Evolutionary conservation across 2,329 filamentous ascomycete species (phyloP), one percentile per base, ranked within the genome.

Genomic region (Alternaria consortialis): DNA sequence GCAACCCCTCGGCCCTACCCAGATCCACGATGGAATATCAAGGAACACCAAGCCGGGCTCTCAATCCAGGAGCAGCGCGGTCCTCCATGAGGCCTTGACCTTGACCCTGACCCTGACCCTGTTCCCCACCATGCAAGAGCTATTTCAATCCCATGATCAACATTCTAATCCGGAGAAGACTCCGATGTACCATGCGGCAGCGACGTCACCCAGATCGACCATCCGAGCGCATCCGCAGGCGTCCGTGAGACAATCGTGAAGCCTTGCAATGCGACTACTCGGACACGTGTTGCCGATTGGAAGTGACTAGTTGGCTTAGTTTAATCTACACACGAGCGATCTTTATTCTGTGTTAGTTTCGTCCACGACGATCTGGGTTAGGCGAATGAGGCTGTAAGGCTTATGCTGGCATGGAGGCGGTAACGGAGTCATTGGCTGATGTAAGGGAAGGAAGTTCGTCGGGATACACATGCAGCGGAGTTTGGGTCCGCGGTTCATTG

Each of bases 21-120:
- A 50, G 15, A 50, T 17, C 23, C 32, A 50, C 32, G 23, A 50
- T 36, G 46, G 5, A 50, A 50, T 32, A 36, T 50, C 12, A 50
- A 50, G 6, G 11, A 29, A 46, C 3, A 23, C 15, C 31, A 37
- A 42, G 39, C 39, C 39, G 12, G 23, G 13, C 20, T 50, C 32
- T 50, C 32, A 37, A 50, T 37, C 46, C 46, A 50, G 46, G 46
- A 50, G 36, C 46, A 50, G 32, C 46, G 34, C 20, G 34, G 13
- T 17, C 46, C 13, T 34, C 46, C 31, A 23, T 34, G 4, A 7
- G 11, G 13, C 39, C 39, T 17, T 25, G 20, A 42, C 39, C 39
- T 8, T 32, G 31, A 44, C 23, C 42, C 42, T 44, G 42, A n/a
- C 40, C 40, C 40, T 43, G 20, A 43, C 40, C 40, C 46, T 48